Base-by-base conservation (phyloP, 176 grass and related monocot species). In the Oryza rufipogon region DNA sequence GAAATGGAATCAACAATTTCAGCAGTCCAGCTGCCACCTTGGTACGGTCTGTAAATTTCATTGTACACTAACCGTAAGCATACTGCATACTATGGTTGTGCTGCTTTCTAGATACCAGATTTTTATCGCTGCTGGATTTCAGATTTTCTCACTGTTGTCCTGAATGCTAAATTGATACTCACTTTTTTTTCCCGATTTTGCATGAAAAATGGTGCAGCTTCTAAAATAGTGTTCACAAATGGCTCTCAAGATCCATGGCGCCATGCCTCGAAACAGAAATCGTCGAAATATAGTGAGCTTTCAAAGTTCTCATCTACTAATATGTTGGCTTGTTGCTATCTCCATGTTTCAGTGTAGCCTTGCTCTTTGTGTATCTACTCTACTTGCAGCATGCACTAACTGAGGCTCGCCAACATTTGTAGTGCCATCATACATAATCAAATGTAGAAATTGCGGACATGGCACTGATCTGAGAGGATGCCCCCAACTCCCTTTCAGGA, bases 191-290 rank as follows among this genome's bases (percentile, higher is more conserved):
- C 56, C 34, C 79, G 30, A 78, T 61, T 32, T 70, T 69, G 8
- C 12, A 17, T 39, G 11, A 83, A 71, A 80, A 74, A 78, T 76
- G 39, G 30, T 67, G 71, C 76, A 98, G 93, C 89, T 81, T 92
- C 91, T 41, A 96, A 86, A 90, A 91, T 96, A 81, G 80, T 96
- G 66, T 99, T 96, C 86, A 92, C 93, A 36, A 99, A 98, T 16
- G 93, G 96, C 42, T 98, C 91, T 54, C 96, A 95, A 87, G 96
- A 99, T 81, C 96, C 93, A 46, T 99, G 96, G 96, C 93, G 89
- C 22, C 91, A 94, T 89, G 96, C 96, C 75, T 99, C 93, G 25
- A 96, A 99, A 78, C 96, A 99, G 60, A 92, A 90, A 60, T 99
- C 89, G 75, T 94, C 93, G 0, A 16, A 90, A 91, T 83, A 82